These are phyloP conservation scores for Cyamopsis tetragonoloba DNA, from an alignment of 306 rosid genomes.

Conservation along the genomic window DNA sequence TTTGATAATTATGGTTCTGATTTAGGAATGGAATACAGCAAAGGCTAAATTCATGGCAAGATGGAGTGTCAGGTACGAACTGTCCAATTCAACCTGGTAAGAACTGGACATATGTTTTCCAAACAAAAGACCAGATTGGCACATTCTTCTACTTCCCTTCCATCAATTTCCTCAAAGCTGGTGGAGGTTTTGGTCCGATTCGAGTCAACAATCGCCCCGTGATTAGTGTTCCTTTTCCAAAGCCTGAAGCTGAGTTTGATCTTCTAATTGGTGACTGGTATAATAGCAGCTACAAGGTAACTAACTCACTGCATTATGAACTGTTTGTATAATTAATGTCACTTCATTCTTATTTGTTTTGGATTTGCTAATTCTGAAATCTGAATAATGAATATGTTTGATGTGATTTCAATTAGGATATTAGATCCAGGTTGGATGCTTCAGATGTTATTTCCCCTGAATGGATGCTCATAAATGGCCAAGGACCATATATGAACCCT, in stretches of 20 bases:
- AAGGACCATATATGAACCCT: constrained; percentile 42
- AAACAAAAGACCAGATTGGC: constrained; percentile 81
- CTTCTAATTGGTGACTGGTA: constrained; percentile 81
- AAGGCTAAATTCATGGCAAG: constrained; percentile 89
- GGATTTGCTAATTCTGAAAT: not conserved
- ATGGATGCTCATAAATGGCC: constrained; percentile 70
- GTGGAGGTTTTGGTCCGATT: constrained; percentile 77
- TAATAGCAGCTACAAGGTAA: constrained; percentile 64
- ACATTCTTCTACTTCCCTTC: constrained; percentile 84
- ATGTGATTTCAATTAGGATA: constrained; percentile 36
- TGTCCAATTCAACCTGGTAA: constrained; percentile 65
- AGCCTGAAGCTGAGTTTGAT: constrained; percentile 76
- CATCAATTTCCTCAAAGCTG: constrained; percentile 73
- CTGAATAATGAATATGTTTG: not conserved
- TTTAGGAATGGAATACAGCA: constrained; percentile 90
- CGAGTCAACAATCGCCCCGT: constrained; percentile 51
- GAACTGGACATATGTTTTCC: constrained; percentile 72
- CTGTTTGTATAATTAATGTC: not conserved
- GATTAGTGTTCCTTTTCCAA: constrained; percentile 64
- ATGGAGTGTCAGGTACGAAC: constrained; percentile 89
- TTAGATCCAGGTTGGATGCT: constrained; percentile 28
- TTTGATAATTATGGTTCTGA: not conserved
- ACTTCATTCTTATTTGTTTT: not conserved
- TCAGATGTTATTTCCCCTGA: constrained; percentile 32
- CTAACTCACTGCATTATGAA: not conserved